Evolutionary conservation across 352 stramenopile genomes (phyloP), one percentile per base, ranked within the genome.

Genomic region (Globisporangium parvum): DNA sequence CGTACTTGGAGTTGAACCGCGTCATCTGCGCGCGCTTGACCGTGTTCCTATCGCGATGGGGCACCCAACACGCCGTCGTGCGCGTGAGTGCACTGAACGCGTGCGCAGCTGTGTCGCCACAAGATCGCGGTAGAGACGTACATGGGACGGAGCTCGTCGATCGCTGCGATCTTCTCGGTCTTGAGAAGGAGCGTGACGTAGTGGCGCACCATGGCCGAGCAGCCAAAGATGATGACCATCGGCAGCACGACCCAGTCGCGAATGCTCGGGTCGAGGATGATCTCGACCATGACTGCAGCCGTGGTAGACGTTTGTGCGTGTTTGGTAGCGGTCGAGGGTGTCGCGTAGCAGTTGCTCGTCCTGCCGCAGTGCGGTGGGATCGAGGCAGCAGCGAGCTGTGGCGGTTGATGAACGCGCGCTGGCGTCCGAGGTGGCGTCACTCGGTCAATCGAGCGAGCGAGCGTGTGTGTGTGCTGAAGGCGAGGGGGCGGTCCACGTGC

Each of bases 201-300:
- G 70, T 94, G 82, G 56, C 85, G 81, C 62, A 91, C 73, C 73
- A 90, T 90, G 40, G 82, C 82, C 44, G 80, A 91, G 57, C 80
- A 91, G 31, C 81, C 85, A 61, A 94, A 91, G 69, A 99, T 98
- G 39, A 98, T 79, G 66, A 99, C 86, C 64, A 99, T 96, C 48
- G 97, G 97, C 52, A 99, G 81, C 57, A 99, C 93, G 40, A 99
- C 96, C 93, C 93, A 98, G 67, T 98, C 85, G 60, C 90, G 85
- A 65, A 98, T 97, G 63, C 82, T 91, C 71, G 90, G 85, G 73
- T 98, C 91, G 59, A 98, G 72, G 66, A 96, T 90, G 62, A 97
- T 93, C 76, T 91, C 80, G 68, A 88, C 80, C 80, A 91, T 91
- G 8, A 26, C 17, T 18, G n/a, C n/a, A n/a, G n/a, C n/a, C n/a